phyloP scores from a whole-genome alignment of 2,329 filamentous ascomycete genomes.

The Calonectria hongkongensis region DNA sequence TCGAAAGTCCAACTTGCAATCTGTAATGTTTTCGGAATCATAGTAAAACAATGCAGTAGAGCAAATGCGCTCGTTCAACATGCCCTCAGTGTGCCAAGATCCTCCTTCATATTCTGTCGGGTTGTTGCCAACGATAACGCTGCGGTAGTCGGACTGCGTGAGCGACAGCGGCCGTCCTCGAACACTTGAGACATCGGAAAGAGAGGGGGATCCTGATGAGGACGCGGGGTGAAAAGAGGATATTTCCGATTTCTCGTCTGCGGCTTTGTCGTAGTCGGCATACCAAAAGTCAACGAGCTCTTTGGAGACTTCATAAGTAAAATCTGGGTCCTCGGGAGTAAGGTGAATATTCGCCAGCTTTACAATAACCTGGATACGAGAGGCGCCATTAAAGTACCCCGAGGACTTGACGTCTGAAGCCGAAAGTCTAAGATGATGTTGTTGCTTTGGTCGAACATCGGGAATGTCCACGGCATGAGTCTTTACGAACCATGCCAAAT shows the following conservation, averaged over 20 bases:
- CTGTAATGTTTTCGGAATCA: constrained; percentile 75
- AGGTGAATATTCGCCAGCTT: constrained; percentile 78
- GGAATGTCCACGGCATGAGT: constrained; percentile 52
- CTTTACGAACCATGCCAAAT: constrained; percentile 54
- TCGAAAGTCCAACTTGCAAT: constrained; percentile 70
- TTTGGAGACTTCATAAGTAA: constrained; percentile 7
- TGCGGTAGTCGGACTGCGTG: constrained; percentile 17
- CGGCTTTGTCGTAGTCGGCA: neutral
- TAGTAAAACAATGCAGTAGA: constrained; percentile 79
- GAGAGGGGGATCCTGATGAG: neutral
- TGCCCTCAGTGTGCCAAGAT: constrained; percentile 74
- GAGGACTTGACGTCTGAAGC: constrained; percentile 51
- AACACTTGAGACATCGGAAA: neutral
- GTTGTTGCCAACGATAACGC: constrained; percentile 15
- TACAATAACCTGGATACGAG: constrained; percentile 76
- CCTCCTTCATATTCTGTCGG: constrained; percentile 67
- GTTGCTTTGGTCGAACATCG: constrained; percentile 21
- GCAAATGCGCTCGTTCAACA: constrained; percentile 77
- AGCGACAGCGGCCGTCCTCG: constrained; percentile 7
- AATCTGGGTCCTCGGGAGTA: constrained; percentile 72
- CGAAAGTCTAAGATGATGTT: constrained; percentile 34
- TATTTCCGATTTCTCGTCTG: neutral
- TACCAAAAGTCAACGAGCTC: constrained; percentile 23
- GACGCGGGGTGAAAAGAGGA: constrained; percentile 3
- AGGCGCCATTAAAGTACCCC: constrained; percentile 55